Percentiles rank a stretch among this genome's conserved stretches.
Evolutionary conservation across 140 eudicot genomes (phyloP).

Genomic region (Erigeron philadelphicus): DNA sequence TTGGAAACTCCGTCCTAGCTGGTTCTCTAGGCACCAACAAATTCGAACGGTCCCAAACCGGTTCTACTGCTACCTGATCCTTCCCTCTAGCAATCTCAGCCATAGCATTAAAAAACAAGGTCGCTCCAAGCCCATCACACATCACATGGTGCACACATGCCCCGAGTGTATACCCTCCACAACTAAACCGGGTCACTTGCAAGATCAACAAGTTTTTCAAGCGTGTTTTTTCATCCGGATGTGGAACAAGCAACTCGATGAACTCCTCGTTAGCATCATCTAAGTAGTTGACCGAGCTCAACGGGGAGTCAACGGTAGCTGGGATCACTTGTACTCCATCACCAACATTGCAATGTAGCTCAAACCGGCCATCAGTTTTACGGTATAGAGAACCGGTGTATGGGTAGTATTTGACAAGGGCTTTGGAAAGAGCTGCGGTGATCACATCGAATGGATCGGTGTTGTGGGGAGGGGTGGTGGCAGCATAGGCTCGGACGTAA

Average conservation of each 20-base stretch:
- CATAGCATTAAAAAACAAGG: conserved; percentile 55
- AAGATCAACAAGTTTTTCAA: conserved; percentile 41
- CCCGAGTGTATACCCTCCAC: conserved; percentile 74
- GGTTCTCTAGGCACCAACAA: conserved; percentile 73
- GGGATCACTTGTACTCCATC: conserved; percentile 44
- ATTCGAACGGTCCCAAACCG: conserved; percentile 64
- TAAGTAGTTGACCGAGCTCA: conserved; percentile 43
- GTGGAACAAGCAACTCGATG: conserved; percentile 50
- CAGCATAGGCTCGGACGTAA: conserved; percentile 55
- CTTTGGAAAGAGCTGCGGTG: conserved; percentile 56
- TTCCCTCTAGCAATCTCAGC: conserved; percentile 71
- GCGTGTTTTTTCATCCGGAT: conserved; percentile 40
- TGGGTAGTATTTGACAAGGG: conserved; percentile 55
- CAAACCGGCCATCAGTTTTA: conserved; percentile 43
- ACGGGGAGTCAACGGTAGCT: conserved; percentile 41
- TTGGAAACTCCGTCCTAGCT: conserved; percentile 41
- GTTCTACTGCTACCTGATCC: conserved; percentile 37
- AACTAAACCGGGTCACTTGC: conserved; percentile 55
- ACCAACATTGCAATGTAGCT: conserved; percentile 49
- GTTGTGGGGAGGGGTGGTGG: conserved; percentile 21
- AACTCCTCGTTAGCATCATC: conserved; percentile 38
- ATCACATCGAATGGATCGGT: conserved; percentile 55
- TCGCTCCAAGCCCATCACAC: conserved; percentile 71
- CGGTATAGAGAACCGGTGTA: conserved; percentile 51
- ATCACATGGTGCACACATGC: conserved; percentile 61